A percentile compares a stretch with the other conserved stretches of the same genome.
phyloP scores from a whole-genome alignment of 73 alveolate species.

The Paramecium sexaurelia region DNA sequence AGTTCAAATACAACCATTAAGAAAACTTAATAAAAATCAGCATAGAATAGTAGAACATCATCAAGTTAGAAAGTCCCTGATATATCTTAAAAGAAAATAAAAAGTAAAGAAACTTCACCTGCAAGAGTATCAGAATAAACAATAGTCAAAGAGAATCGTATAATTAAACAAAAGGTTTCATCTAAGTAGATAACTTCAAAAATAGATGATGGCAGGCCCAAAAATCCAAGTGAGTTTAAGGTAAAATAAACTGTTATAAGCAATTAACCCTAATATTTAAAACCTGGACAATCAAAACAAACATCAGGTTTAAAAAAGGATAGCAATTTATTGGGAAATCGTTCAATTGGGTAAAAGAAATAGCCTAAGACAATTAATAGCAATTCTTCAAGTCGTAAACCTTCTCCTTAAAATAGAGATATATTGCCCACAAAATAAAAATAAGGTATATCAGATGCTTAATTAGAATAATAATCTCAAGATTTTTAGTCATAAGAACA shows the following conservation, averaged over 20 bases:
- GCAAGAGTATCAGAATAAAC: background rate
- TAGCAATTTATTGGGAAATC: background rate
- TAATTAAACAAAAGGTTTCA: background rate
- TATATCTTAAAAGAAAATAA: background rate
- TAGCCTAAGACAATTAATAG: background rate
- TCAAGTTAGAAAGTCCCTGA: background rate
- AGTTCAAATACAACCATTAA: background rate
- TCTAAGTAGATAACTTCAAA: background rate
- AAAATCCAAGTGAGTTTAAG: background rate
- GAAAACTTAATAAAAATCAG: background rate
- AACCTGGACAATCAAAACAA: background rate
- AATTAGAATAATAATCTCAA: background rate
- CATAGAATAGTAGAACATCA: background rate
- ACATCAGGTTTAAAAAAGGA: background rate
- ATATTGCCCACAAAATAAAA: background rate
- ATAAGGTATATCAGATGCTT: background rate
- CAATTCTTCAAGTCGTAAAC: background rate
- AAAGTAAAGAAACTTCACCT: background rate
- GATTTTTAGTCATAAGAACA: background rate
- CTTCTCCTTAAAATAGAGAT: background rate
- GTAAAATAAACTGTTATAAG: background rate
- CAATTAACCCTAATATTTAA: background rate
- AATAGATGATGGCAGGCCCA: background rate
- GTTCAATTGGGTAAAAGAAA: background rate
- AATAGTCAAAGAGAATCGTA: background rate